Evolutionary conservation across 2,329 filamentous ascomycete species (phyloP), one percentile per base, ranked within the genome.

Genomic region (Leptographium galeiforme): DNA sequence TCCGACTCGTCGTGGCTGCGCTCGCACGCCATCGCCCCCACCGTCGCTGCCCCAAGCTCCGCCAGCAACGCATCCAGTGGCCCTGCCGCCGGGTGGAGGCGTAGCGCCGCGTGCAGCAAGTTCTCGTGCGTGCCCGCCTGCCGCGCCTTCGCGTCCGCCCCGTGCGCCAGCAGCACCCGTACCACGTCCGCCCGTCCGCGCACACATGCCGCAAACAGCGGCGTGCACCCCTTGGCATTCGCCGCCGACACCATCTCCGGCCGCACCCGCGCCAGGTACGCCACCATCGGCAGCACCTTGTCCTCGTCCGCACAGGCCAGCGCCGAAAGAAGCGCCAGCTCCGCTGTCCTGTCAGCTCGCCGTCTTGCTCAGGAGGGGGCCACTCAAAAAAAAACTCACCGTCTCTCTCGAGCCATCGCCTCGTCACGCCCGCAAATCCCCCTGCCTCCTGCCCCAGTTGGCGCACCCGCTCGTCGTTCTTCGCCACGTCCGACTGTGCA

Each of bases 131-230:
- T 52, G 5, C 6, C 11, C 11, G 67, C 68, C 61, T 87, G 82
- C 30, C 81, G 81, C 38, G 69, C 69, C 1, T 79, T 78, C 62
- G 87, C 82, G 61, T 93, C 80, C 2, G 86, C 85, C 4, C 85
- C 86, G 32, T 77, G 78, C 1, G 75, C 70, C 50, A 91, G 73
- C 39, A 95, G 73, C 0, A 79, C 70, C 60, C 79, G 77, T 16
- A 77, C 76, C 19, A 77, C 75, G 2, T 79, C 69, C 16, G 73
- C 60, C 19, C 76, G 74, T 12, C 77, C 74, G 4, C 78, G 67
- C 2, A 72, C 67, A 57, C 82, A 84, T 2, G 87, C 86, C 11
- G 87, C 64, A 53, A 82, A 75, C 1, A 94, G 71, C 2, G 88
- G 87, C 0, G 86, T 90, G 50, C 76, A 69, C 0, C 79, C 79